Evolutionary conservation across 331 rosid species (phyloP), one percentile per base, ranked within the genome.

Genomic region (Cydonia oblonga): DNA sequence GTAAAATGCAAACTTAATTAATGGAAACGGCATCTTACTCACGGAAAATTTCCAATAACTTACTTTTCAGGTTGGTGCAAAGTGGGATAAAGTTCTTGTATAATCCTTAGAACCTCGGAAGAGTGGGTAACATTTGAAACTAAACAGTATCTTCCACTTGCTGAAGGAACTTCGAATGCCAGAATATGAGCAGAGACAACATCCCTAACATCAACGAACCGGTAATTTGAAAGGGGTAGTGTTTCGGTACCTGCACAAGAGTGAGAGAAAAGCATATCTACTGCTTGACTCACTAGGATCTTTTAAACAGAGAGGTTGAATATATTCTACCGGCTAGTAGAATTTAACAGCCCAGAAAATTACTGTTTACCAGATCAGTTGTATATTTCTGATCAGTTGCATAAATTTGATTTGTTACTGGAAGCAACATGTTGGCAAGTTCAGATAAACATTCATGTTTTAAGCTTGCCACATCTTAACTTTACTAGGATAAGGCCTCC

Each of bases 81-180:
- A 68, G 44, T 59, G 30, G 80, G 75, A 64, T n/a, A 63, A 13
- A 44, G 68, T 9, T 69, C 24, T 15, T 5, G 23, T 51, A 76
- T 28, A n/a, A 58, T 68, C 69, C 23, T 26, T 24, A 23, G 11
- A 26, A 23, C 23, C 40, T 58, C 56, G 5, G 53, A 59, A 68
- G 3, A 2, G 16, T 44, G 35, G 14, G 52, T 0, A 13, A 22
- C 62, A 54, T 25, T 16, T 20, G 42, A 68, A 29, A 59, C 79
- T 40, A 76, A 44, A 20, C 73, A 67, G 32, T 66, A 61, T 59
- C 74, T 68, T 60, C 79, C 79, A 38, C 19, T 42, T 4, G 74
- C 74, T 58, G 74, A 58, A 10, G 68, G 60, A 67, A 8, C 51
- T 61, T 44, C 75, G 46, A 76, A 68, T 29, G 74, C 68, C 51